phyloP scores from a whole-genome alignment of 108 stramenopile species.

The Aurantiochytrium sp. region DNA sequence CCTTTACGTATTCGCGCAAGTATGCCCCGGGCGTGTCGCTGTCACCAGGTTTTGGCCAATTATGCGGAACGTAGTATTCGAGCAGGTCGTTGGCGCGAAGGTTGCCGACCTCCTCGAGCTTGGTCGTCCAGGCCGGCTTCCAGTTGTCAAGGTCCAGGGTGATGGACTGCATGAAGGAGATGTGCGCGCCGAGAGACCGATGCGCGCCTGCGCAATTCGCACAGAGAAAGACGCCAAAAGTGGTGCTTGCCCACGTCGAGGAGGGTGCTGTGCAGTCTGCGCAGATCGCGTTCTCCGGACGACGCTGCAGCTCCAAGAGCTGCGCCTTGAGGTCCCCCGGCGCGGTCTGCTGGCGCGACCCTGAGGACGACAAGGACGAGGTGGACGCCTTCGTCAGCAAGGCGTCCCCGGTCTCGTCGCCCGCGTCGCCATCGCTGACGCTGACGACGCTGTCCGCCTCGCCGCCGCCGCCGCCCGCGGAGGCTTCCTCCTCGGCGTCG shows the following conservation, averaged over 20 bases:
- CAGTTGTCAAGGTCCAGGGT: background rate
- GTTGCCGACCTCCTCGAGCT: background rate
- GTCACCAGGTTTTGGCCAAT: background rate
- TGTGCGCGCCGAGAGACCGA: slow-evolving; percentile 51
- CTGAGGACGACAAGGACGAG: no score
- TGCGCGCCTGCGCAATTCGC: slow-evolving; percentile 56
- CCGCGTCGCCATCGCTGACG: background rate
- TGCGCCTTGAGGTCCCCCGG: background rate
- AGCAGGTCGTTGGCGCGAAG: background rate
- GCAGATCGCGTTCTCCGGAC: slow-evolving; percentile 38
- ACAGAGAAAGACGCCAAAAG: slow-evolving; percentile 53
- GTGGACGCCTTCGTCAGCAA: no score
- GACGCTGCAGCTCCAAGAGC: background rate
- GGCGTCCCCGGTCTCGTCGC: no score
- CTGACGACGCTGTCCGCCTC: background rate
- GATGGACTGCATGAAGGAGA: slow-evolving; percentile 44
- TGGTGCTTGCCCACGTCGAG: slow-evolving; percentile 53
- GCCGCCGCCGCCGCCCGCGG: background rate
- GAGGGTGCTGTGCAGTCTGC: slow-evolving; percentile 44
- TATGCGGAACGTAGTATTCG: background rate
- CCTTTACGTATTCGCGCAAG: background rate
- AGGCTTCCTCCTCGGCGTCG: background rate
- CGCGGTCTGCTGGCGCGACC: background rate
- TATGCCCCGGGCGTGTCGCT: background rate
- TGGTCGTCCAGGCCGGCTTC: background rate